Evolutionary conservation across 2,329 filamentous ascomycete genomes (phyloP), one percentile per base, ranked within the genome.

Genomic region (Magnaporthiopsis rhizophila): DNA sequence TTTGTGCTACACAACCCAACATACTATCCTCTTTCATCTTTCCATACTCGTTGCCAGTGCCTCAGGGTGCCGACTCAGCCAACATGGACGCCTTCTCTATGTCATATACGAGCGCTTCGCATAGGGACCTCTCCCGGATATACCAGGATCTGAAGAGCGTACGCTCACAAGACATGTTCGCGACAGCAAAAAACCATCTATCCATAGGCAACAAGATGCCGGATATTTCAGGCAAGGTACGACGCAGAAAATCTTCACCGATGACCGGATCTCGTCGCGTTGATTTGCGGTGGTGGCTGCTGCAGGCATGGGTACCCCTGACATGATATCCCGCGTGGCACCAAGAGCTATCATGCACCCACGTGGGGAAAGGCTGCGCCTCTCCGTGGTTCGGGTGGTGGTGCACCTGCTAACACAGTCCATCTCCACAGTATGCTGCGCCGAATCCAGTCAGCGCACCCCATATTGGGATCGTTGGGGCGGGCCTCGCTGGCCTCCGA

Each of bases 401-500:
- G 45, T 36, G 11, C 58, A n/a, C 28, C 30, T 30, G 28, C 58
- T n/a, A 21, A n/a, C 30, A 34, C 15, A 18, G 28, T 30, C 59
- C 56, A 73, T 69, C 69, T 50, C 15, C 45, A 69, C 66, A 69
- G 66, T 67, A 67, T 62, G 68, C 67, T 69, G 65, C 72, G 67
- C 68, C 65, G 45, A 68, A 69, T 50, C 15, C 21, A 50, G 21
- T 18, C 21, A n/a, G 45, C 45, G 76, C 74, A 65, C 82, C 83
- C 9, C 85, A 86, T 67, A 75, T 91, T 57, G 86, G 84, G 38
- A 78, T 92, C n/a, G 76, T 92, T 56, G 89, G 89, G 24, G 89
- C 87, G 56, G 89, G 89, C 6, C 79, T 91, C 32, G 82, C 89
- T 7, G 89, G 89, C 0, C 78, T 92, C n/a, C 81, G 88, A 67